Evolutionary conservation across 202 grass and related monocot species (phyloP), one percentile per base, ranked within the genome.

Genomic region (Zoysia matrella): DNA sequence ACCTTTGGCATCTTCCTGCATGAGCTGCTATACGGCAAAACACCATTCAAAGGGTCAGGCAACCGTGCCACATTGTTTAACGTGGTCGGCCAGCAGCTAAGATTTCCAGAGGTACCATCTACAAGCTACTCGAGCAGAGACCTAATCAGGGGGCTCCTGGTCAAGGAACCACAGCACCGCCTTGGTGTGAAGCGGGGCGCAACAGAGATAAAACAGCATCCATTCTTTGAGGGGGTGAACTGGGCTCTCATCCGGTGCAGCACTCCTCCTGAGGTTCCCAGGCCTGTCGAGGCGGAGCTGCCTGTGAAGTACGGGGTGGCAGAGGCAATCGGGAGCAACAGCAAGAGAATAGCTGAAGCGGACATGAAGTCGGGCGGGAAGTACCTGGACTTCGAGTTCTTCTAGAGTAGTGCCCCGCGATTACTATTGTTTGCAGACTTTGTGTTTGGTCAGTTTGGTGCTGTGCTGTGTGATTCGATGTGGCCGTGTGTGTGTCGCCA

Each of bases 201-300:
- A 2, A 93, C 92, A 5, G 96, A 98, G 87, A 98, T 98, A 79
- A 98, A 98, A 79, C 96, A 95, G 71, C 96, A 98, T 39, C 89
- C 89, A 0, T 98, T 98, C 82, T 98, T 98, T 6, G 92, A 98
- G 63, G 96, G 92, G 3, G 96, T 98, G 55, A 98, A 98, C 75
- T 98, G 96, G 96, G 96, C 96, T 11, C 89, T 98, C 49, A 98
- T 98, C 73, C 90, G 96, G 11, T 98, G 96, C 88, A 95, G 92
- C 89, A 95, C 91, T 1, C 96, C 96, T 10, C 96, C 92, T 3
- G 92, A 98, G 50, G 87, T 98, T 39, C 96, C 96, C 1, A 89
- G 90, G 65, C 89, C 92, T 0, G 87, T 92, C 0, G 92, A 93
- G 80, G 86, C 85, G 0, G 89, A 95, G 85, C 87, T 95, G 58